Evolutionary conservation across 495 filamentous ascomycete genomes (phyloP).

Genomic region (Symbiotaphrina buchneri): DNA sequence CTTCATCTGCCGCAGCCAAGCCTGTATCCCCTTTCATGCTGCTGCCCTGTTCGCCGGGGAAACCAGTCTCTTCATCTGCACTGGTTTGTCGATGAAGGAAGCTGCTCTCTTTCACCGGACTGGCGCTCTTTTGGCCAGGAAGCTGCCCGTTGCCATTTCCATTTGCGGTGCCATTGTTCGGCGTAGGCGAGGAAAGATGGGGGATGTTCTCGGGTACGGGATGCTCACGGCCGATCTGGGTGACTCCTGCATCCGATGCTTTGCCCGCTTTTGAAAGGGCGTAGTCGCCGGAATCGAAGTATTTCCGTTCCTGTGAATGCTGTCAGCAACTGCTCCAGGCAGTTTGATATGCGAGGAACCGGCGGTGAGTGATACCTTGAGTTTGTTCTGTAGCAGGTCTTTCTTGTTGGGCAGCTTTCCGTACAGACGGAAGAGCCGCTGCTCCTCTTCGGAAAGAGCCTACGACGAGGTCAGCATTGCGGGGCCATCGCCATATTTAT

Average conservation of each 20-base stretch:
- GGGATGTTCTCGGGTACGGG: constrained; percentile 94
- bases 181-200: constrained; percentile 51
- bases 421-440: constrained; percentile 86
- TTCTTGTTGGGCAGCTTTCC: constrained; percentile 92
- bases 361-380: constrained; percentile 30
- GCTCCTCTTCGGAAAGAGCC: constrained; percentile 79
- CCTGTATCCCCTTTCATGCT: constrained; percentile 4
- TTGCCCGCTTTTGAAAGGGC: constrained; percentile 97
- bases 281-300: constrained; percentile 65
- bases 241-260: constrained; percentile 80
- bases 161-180: constrained; percentile 15
- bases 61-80: constrained; percentile 27
- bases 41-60: constrained; percentile 12
- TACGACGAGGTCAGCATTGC: constrained; percentile 16
- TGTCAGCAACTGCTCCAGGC: no score
- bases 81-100: constrained; percentile 58
- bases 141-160: constrained; percentile 16
- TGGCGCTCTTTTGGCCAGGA: constrained; percentile 34
- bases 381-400: constrained; percentile 91
- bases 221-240: constrained; percentile 82
- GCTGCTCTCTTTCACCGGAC: constrained; percentile 71
- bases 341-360: constrained; percentile 3
- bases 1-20: no score
- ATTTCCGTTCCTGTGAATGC: constrained; percentile 68
- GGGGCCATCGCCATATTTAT: constrained; percentile 3